These are phyloP conservation scores for Monosporascus ibericus DNA, from an alignment of 2,329 filamentous ascomycete genomes.

Conservation along the genomic window DNA sequence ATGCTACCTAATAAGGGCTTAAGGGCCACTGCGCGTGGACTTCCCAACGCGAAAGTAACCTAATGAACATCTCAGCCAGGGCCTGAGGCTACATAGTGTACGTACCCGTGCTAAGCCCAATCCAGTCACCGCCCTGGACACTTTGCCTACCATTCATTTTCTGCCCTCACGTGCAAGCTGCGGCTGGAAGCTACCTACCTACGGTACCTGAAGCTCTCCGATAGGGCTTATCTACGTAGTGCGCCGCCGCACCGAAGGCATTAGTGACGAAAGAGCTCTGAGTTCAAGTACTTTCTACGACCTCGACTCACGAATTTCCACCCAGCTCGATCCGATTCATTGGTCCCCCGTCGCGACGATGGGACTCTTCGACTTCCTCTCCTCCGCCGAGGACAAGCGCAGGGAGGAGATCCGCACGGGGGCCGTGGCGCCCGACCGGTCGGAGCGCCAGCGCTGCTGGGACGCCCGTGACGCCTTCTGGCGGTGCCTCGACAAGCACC, in stretches of 20 bases:
- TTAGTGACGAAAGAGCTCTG: background rate
- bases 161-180: background rate
- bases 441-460: slow-evolving; percentile 81
- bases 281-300: background rate
- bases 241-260: background rate
- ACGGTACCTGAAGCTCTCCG: background rate
- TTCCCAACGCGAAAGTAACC: no score
- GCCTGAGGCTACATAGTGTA: background rate
- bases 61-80: no score
- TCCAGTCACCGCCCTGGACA: background rate
- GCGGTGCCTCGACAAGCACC: slow-evolving; percentile 73
- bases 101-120: background rate
- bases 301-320: background rate
- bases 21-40: no score
- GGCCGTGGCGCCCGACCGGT: slow-evolving; percentile 73
- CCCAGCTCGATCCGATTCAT: background rate
- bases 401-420: slow-evolving; percentile 50
- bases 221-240: background rate
- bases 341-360: slow-evolving; percentile 24
- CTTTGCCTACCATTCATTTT: background rate
- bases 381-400: slow-evolving; percentile 38
- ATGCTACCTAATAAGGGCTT: no score
- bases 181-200: background rate
- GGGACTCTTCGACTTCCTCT: slow-evolving; percentile 42
- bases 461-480: slow-evolving; percentile 85